A percentile compares a stretch with the other conserved stretches of the same genome.
phyloP scores from a whole-genome alignment of 768 basidiomycete species.

The Vararia minispora region DNA sequence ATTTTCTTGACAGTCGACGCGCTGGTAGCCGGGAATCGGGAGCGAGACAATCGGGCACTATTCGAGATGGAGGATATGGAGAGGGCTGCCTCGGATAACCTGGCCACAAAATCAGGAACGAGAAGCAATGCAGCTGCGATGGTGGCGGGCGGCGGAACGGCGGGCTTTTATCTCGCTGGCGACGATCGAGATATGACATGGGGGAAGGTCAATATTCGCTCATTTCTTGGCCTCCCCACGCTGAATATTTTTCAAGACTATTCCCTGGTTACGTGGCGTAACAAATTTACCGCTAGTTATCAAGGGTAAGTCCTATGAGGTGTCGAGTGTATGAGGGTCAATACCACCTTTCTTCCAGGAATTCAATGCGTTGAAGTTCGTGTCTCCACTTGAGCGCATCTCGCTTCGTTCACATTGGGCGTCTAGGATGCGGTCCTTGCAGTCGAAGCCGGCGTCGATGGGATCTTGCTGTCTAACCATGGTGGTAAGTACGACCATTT shows the following conservation, averaged over 20 bases:
- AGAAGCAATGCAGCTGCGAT: too few species aligned
- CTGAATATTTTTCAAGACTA: slow-evolving; percentile 36
- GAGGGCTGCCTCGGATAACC: slow-evolving; percentile 21
- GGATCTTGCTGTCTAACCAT: slow-evolving; percentile 82
- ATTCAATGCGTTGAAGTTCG: too few species aligned
- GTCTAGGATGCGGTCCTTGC: slow-evolving; percentile 73
- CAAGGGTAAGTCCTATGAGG: too few species aligned
- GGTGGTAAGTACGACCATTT: too few species aligned
- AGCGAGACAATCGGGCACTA: slow-evolving; percentile 56
- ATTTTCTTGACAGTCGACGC: slow-evolving; percentile 92
- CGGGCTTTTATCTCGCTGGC: slow-evolving; percentile 53
- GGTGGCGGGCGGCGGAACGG: slow-evolving; percentile 44
- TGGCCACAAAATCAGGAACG: slow-evolving; percentile 19
- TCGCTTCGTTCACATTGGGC: too few species aligned
- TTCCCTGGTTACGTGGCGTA: slow-evolving; percentile 61
- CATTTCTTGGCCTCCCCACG: neutral
- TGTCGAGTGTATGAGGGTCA: too few species aligned
- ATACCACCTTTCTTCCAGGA: too few species aligned
- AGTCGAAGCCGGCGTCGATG: slow-evolving; percentile 62
- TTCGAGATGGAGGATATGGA: slow-evolving; percentile 49
- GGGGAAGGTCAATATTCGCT: slow-evolving; percentile 40
- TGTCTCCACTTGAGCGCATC: too few species aligned
- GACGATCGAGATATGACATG: slow-evolving; percentile 73
- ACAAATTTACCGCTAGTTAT: slow-evolving; percentile 64
- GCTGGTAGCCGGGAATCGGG: slow-evolving; percentile 71